phyloP scores from a whole-genome alignment of 495 filamentous ascomycete genomes.

The Penicillium mononematosum region DNA sequence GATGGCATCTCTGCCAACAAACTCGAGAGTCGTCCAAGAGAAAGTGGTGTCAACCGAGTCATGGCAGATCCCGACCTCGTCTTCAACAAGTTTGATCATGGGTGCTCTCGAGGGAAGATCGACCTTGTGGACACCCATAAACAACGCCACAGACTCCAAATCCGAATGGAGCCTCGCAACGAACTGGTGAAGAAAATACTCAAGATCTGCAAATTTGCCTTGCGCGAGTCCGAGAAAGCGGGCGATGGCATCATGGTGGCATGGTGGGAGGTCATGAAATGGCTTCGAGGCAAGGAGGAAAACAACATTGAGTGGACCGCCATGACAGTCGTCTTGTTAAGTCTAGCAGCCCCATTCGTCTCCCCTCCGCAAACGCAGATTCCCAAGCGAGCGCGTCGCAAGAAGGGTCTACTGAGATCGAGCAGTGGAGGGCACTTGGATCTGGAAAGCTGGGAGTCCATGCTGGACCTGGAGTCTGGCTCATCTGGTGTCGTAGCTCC shows the following conservation, averaged over 20 bases:
- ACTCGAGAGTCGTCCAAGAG: slow-evolving; percentile 37
- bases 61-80: slow-evolving; percentile 49
- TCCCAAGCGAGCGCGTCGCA: slow-evolving; percentile 44
- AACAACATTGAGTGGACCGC: slow-evolving; percentile 76
- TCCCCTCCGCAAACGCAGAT: slow-evolving; percentile 32
- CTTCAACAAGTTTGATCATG: slow-evolving; percentile 44
- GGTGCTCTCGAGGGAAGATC: slow-evolving; percentile 53
- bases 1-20: slow-evolving; percentile 37
- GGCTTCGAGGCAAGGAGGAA: slow-evolving; percentile 55
- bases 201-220: slow-evolving; percentile 58
- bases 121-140: slow-evolving; percentile 63
- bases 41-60: slow-evolving; percentile 53
- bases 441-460: slow-evolving; percentile 61
- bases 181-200: slow-evolving; percentile 58
- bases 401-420: slow-evolving; percentile 55
- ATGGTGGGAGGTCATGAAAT: slow-evolving; percentile 76
- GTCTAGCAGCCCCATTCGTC: slow-evolving; percentile 55
- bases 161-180: slow-evolving; percentile 64
- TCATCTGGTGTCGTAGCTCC: slow-evolving; percentile 54
- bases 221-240: slow-evolving; percentile 54
- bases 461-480: slow-evolving; percentile 57
- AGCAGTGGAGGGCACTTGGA: slow-evolving; percentile 58
- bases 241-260: slow-evolving; percentile 64
- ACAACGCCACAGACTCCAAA: slow-evolving; percentile 61
- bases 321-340: slow-evolving; percentile 68